Evolutionary conservation across 768 basidiomycete genomes (phyloP), one percentile per base, ranked within the genome.

Genomic region (Trametopsis cervina): DNA sequence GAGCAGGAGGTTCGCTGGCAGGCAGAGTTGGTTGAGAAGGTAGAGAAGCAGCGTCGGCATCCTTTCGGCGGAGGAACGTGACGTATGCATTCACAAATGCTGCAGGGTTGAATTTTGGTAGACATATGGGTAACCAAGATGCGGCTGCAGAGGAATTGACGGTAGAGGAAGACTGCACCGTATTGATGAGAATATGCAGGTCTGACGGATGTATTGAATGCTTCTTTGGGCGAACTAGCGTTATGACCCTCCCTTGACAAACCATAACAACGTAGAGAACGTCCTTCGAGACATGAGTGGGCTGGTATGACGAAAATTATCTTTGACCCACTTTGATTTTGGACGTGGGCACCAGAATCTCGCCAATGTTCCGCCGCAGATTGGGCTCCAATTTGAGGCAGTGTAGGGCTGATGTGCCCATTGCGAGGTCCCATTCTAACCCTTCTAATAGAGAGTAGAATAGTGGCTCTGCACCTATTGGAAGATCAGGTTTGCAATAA

Each of bases 141-240:
- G 93, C 87, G 5, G 91, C 73, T 4, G 83, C 85, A 7, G 83
- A 81, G 2, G 83, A 86, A 60, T 82, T 86, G 50, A 74, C 70
- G 54, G 87, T 80, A 1, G 90, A 85, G 0, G 90, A 87, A 0
- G 89, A 78, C 48, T 87, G 78, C 6, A 97, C 78, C 2, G 93
- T 95, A 61, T 95, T 97, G 46, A 98, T 73, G 24, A 97, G 76
- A 42, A 96, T 83, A 60, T 96, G 93, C 17, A 99, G 80, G 60
- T 98, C 96, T 83, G 89, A 81, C 17, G 93, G 93, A 62, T 99
- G 93, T 57, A 99, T 92, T 0, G 91, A 93, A 60, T 97, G 95
- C 60, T 89, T 94, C 61, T 76, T 83, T 0, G 95, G 95, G 50
- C 95, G 72, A 7, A 94, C 82, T 6, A 99, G 73, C 1, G 92